phyloP scores from a whole-genome alignment of 352 stramenopile species.

The Phytophthora lateralis region DNA sequence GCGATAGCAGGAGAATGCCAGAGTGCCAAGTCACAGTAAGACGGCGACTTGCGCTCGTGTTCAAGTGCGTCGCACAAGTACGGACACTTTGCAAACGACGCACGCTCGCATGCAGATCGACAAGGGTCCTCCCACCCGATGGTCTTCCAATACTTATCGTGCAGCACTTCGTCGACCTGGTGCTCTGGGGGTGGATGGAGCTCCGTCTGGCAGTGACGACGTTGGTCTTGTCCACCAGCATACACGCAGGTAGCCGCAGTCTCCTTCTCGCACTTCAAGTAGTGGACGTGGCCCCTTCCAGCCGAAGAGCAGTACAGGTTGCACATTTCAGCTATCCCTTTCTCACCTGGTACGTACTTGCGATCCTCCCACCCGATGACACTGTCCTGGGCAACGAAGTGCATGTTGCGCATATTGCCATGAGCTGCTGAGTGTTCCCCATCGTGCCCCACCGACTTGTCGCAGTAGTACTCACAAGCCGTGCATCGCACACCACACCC shows the following conservation, averaged over 20 bases:
- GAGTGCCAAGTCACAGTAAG: conserved; percentile 32
- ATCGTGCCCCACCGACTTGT: conserved; percentile 41
- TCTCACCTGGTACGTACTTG: conserved; percentile 41
- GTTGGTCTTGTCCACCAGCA: conserved; percentile 26
- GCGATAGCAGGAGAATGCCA: conserved; percentile 32
- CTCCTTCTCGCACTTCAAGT: conserved; percentile 39
- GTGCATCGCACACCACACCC: conserved; percentile 35
- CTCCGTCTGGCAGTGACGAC: conserved; percentile 37
- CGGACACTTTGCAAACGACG: conserved; percentile 39
- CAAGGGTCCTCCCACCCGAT: conserved; percentile 62
- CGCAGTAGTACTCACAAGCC: conserved; percentile 53
- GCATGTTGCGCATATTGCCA: conserved; percentile 59
- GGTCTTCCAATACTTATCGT: conserved; percentile 53
- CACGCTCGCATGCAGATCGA: conserved; percentile 29
- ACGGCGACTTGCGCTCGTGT: conserved; percentile 34
- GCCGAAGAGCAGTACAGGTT: conserved; percentile 51
- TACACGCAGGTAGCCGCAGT: conserved; percentile 36
- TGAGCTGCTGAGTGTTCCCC: conserved; percentile 44
- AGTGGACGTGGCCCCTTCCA: conserved; percentile 53
- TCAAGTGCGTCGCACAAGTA: conserved; percentile 41
- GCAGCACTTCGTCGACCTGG: conserved; percentile 51
- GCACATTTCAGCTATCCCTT: conserved; percentile 55
- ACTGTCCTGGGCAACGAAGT: conserved; percentile 39
- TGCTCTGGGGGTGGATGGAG: conserved; percentile 27
- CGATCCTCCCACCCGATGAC: conserved; percentile 29